Evolutionary conservation across 2,329 filamentous ascomycete species (phyloP), one percentile per base, ranked within the genome.

Genomic region (Diaporthe nobilis): DNA sequence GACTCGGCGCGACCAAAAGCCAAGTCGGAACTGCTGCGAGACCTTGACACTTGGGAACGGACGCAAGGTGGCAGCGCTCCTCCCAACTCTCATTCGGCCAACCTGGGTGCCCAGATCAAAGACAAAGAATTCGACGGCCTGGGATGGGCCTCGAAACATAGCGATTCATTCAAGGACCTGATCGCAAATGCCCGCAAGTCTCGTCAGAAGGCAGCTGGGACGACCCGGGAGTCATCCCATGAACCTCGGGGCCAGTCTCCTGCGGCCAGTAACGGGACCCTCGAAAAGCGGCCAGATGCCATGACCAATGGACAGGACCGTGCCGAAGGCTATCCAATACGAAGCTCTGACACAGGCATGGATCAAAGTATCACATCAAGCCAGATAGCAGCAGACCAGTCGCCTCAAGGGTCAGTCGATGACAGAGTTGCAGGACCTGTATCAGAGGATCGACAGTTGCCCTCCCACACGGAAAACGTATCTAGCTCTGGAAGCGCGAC

Each of bases 81-180:
- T 4, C 81, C 81, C 1, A 78, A 82, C 22, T 84, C 84, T 22
- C 82, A 81, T 28, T 84, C 82, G 15, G 85, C 85, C 5, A 84
- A 77, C 28, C 79, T 82, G 17, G 85, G 83, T 57, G 85, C 83
- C 72, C 89, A 86, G 85, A 90, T 98, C 75, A 96, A 94, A 87
- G 92, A 93, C 79, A 98, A 98, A 82, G 94, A 97, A 76, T 98
- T 98, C 81, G 94, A 98, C 82, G 92, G 92, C 4, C 88, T 89
- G 1, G 93, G 91, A 0, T 98, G 96, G 93, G 92, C 93, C 34
- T 87, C 87, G 10, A 92, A 88, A 76, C 93, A 98, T 84, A 92
- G 92, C 65, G 86, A 86, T 25, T 93, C 95, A 1, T 99, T 98
- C 82, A 92, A 92, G 77, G 90, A 93, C 58, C 83, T 99, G 60